These are phyloP conservation scores for Pythium brachiatum DNA, from an alignment of 352 stramenopile genomes.

Conservation along the genomic window DNA sequence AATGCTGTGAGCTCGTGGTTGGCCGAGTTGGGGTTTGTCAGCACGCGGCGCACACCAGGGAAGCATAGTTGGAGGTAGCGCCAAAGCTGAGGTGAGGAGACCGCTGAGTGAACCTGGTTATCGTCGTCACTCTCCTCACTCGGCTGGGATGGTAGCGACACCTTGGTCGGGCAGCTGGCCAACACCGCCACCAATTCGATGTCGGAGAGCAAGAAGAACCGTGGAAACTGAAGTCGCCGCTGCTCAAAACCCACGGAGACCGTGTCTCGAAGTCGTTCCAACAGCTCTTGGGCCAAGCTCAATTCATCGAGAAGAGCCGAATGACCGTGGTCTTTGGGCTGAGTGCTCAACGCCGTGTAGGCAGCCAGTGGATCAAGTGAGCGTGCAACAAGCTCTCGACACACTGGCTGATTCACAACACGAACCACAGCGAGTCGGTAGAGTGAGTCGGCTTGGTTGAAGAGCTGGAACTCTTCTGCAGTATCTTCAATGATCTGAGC, in stretches of 20 bases:
- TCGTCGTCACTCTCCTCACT: neutral
- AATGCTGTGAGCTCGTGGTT: slow-evolving; percentile 54
- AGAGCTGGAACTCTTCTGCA: slow-evolving; percentile 42
- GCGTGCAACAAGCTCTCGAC: slow-evolving; percentile 32
- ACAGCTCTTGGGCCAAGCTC: slow-evolving; percentile 31
- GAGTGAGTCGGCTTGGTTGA: slow-evolving; percentile 39
- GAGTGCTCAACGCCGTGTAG: neutral
- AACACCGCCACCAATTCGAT: slow-evolving; percentile 49
- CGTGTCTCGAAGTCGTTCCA: slow-evolving; percentile 44
- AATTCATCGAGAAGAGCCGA: slow-evolving; percentile 36
- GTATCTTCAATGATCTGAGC: slow-evolving; percentile 44
- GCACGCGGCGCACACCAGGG: slow-evolving; percentile 44
- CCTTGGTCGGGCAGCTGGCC: slow-evolving; percentile 19
- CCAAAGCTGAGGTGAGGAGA: slow-evolving; percentile 36
- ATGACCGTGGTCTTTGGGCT: neutral
- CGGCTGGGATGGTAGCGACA: neutral
- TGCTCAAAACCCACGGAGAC: slow-evolving; percentile 47
- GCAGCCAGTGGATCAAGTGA: neutral
- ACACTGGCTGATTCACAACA: slow-evolving; percentile 34
- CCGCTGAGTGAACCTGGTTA: neutral
- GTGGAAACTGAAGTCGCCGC: slow-evolving; percentile 53
- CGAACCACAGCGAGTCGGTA: slow-evolving; percentile 31
- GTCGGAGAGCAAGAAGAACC: slow-evolving; percentile 73
- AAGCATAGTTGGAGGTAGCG: slow-evolving; percentile 52
- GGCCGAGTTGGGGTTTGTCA: slow-evolving; percentile 33